Evolutionary conservation across 108 stramenopile species (phyloP).

Genomic region (Pseudonitzschia pungens): DNA sequence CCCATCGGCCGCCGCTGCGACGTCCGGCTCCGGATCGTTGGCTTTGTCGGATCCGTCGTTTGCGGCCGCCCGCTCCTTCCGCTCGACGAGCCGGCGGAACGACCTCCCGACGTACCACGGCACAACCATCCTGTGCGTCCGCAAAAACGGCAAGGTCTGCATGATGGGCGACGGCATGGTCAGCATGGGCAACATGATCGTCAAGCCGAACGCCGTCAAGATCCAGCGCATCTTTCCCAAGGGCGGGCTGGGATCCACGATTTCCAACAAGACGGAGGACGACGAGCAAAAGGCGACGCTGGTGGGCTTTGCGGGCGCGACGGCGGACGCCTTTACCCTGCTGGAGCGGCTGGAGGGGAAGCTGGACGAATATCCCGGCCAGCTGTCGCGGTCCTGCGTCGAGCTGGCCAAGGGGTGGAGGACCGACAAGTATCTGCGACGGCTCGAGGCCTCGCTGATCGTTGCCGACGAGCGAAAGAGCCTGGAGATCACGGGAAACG

Average conservation of each 20-base stretch:
- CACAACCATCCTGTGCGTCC: slow-evolving; percentile 94
- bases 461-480: slow-evolving; percentile 85
- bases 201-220: slow-evolving; percentile 95
- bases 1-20: neutral
- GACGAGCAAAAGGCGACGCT: slow-evolving; percentile 64
- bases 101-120: slow-evolving; percentile 29
- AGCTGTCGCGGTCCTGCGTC: slow-evolving; percentile 90
- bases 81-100: slow-evolving; percentile 12
- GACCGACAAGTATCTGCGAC: slow-evolving; percentile 95
- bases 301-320: slow-evolving; percentile 97
- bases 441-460: slow-evolving; percentile 90
- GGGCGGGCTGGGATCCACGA: slow-evolving; percentile 17
- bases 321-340: slow-evolving; percentile 97
- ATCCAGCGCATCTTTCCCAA: slow-evolving; percentile 83
- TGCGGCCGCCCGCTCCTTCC: slow-evolving; percentile 20
- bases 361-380: slow-evolving; percentile 95
- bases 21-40: neutral
- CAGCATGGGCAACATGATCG: slow-evolving; percentile 84
- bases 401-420: slow-evolving; percentile 99
- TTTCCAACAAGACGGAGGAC: slow-evolving; percentile 13
- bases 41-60: neutral
- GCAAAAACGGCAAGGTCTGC: slow-evolving; percentile 94
- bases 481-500: slow-evolving; percentile 95
- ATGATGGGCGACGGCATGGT: slow-evolving; percentile 99
- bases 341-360: slow-evolving; percentile 95